Base-by-base conservation (phyloP, 768 basidiomycete species). In the Mycena kentingensis region DNA sequence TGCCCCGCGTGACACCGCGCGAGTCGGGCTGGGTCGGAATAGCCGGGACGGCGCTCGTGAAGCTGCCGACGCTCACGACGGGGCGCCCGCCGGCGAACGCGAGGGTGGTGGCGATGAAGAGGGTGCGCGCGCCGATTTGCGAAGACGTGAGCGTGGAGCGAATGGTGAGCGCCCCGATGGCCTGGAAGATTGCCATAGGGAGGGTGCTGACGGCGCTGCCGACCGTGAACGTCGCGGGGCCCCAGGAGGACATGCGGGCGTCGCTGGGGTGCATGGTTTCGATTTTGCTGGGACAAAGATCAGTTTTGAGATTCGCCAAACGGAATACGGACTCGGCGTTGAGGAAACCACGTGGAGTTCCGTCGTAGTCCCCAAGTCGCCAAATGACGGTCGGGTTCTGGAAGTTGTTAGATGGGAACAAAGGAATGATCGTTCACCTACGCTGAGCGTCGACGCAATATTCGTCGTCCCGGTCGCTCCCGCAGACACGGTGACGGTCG, bases 151-250 rank as follows among this genome's bases (percentile, higher is more conserved):
- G 53, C 4, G 51, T 62, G 50, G 69, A 68, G 27, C 49, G 55
- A 51, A 73, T 60, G 6, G 67, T 72, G 8, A 69, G 57, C 12
- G 70, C 31, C 5, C 70, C 72, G 43, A 73, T 57, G n/a, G 61
- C 62, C 65, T 73, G 65, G 65, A 73, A 73, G n/a, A 68, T 52
- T 16, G 68, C 70, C 70, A 73, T 68, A 11, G 72, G 70, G 64
- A 73, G 68, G 15, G 48, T 46, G 44, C 45, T 57, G 51, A 65
- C 51, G 5, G 60, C 42, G 19, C 31, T 46, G 15, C 72, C 70
- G 44, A 73, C 64, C 18, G 54, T 70, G 58, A 63, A 73, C 7
- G 72, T 72, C 21, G 68, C 68, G 62, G 44, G 54, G 13, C 69
- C 70, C 70, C 72, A 72, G 36, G 28, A 57, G 18, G 53, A 55